Evolutionary conservation across 768 basidiomycete genomes (phyloP).

Genomic region (Tricholoma matsutake): DNA sequence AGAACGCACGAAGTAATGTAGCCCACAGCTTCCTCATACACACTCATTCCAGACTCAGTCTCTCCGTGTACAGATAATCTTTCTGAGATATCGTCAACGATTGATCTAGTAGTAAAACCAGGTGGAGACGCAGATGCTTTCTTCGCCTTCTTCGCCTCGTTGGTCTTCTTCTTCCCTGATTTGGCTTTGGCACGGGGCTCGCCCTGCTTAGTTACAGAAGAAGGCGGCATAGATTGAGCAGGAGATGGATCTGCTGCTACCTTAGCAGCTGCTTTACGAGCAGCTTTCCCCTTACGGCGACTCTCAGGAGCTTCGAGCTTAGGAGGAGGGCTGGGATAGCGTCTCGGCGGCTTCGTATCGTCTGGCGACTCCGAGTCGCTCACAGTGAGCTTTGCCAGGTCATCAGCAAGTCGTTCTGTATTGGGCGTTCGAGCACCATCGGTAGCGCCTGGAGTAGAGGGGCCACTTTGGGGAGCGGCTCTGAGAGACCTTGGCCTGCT

Average conservation of each 20-base stretch:
- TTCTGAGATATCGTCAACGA: slow-evolving; percentile 53
- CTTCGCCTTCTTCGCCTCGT: slow-evolving; percentile 13
- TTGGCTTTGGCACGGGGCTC: slow-evolving; percentile 8
- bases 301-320: slow-evolving; percentile 1
- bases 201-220: slow-evolving; percentile 10
- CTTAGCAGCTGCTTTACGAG: slow-evolving; percentile 7
- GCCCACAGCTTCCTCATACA: slow-evolving; percentile 56
- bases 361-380: neutral
- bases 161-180: slow-evolving; percentile 17
- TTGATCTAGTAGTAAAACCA: slow-evolving; percentile 36
- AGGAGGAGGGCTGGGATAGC: neutral
- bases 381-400: slow-evolving; percentile 9
- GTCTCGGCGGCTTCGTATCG: neutral
- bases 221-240: slow-evolving; percentile 4
- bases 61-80: slow-evolving; percentile 36
- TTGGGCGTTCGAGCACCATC: slow-evolving; percentile 5
- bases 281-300: slow-evolving; percentile 8
- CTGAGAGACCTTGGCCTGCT: slow-evolving; percentile 12
- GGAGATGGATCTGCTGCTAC: slow-evolving; percentile 3
- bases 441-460: slow-evolving; percentile 9
- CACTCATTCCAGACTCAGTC: slow-evolving; percentile 20
- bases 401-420: slow-evolving; percentile 9
- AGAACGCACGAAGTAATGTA: slow-evolving; percentile 60
- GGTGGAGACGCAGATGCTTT: slow-evolving; percentile 5
- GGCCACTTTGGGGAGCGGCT: slow-evolving; percentile 1